Percentiles rank a stretch among this genome's conserved stretches.
Conservation (phyloP, 306 rosid genomes). For the Cicer pinnatifidum region DNA sequence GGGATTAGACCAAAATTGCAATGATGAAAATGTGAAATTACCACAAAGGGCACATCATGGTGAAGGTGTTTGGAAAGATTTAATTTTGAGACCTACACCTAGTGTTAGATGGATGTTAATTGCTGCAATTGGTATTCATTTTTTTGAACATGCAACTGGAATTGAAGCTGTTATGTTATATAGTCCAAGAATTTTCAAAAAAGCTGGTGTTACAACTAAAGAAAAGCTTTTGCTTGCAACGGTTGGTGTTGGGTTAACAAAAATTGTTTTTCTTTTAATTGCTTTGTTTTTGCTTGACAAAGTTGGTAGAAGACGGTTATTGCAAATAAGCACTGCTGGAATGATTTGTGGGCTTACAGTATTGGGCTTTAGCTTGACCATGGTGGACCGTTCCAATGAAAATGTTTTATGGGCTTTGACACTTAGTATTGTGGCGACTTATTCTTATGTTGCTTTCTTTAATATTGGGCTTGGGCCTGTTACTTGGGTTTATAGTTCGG, state of each 20-base stretch:
- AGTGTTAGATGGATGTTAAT: constrained; percentile 68
- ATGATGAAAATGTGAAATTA: constrained; percentile 31
- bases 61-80: constrained; percentile 69
- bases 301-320: constrained; percentile 62
- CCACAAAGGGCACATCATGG: constrained; percentile 21
- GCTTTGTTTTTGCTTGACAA: constrained; percentile 64
- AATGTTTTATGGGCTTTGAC: constrained; percentile 59
- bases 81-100: constrained; percentile 59
- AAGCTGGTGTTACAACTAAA: constrained; percentile 67
- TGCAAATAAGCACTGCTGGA: constrained; percentile 62
- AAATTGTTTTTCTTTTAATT: constrained; percentile 51
- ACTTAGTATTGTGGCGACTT: constrained; percentile 59
- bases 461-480: constrained; percentile 78
- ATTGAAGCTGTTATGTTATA: constrained; percentile 81
- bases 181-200: constrained; percentile 76
- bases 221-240: constrained; percentile 72
- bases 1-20: constrained; percentile 52
- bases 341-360: constrained; percentile 51
- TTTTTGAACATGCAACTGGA: constrained; percentile 79
- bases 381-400: constrained; percentile 51
- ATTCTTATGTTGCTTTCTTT: constrained; percentile 64
- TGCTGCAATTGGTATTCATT: constrained; percentile 75
- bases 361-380: constrained; percentile 65
- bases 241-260: constrained; percentile 68
- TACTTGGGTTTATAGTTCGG: constrained; percentile 79